phyloP scores from a whole-genome alignment of 2,329 filamentous ascomycete species.

The Stachybotrys chlorohalonatus region DNA sequence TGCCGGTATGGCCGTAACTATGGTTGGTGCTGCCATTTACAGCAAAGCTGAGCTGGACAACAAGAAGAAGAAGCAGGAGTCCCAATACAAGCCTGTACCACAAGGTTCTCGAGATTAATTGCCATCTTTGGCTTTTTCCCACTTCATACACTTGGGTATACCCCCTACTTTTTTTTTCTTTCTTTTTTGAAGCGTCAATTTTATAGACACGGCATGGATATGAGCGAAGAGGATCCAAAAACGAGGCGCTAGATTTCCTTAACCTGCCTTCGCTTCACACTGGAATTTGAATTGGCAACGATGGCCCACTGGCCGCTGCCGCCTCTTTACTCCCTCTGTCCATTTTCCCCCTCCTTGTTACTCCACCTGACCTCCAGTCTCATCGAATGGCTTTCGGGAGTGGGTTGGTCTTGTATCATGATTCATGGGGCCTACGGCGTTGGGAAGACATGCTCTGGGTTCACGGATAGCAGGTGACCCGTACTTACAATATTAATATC shows the following conservation, averaged over 20 bases:
- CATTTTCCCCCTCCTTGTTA: background rate
- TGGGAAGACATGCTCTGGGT: background rate
- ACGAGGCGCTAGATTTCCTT: background rate
- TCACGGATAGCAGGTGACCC: background rate
- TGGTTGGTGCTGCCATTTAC: constrained; percentile 47
- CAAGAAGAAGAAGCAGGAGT: constrained; percentile 25
- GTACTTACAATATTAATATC: background rate
- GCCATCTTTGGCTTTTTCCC: background rate
- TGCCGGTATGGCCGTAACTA: constrained; percentile 45
- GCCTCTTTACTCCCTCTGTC: background rate
- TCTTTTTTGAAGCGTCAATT: constrained; percentile 9
- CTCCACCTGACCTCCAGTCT: background rate
- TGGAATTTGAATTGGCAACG: background rate
- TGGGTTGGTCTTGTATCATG: background rate
- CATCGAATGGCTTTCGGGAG: background rate
- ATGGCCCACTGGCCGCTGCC: background rate
- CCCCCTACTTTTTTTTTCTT: constrained; percentile 13
- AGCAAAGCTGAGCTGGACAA: constrained; percentile 46
- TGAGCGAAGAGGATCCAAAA: background rate
- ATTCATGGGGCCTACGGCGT: background rate
- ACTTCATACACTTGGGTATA: background rate
- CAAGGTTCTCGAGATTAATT: constrained; percentile 14
- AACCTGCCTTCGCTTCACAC: background rate
- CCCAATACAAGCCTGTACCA: constrained; percentile 25
- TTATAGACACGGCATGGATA: background rate